These are phyloP conservation scores for Rhynchospora pubera DNA, from an alignment of 176 grass and related monocot genomes.

Conservation along the genomic window DNA sequence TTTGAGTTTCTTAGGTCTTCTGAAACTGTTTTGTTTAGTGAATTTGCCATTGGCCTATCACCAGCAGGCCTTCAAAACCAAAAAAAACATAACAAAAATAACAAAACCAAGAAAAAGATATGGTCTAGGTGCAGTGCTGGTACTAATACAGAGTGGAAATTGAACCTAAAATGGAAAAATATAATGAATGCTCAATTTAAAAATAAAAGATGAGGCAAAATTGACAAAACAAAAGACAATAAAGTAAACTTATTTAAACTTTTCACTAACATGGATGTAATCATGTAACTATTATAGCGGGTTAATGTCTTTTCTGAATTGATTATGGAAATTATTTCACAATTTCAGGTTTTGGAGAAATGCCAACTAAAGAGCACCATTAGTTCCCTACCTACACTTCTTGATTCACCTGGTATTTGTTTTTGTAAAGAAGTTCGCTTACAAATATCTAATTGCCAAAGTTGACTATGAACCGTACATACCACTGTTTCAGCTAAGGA, in stretches of 20 bases:
- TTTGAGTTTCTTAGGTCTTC: too few species aligned
- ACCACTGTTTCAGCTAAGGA: too few species aligned
- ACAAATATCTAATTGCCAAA: background rate
- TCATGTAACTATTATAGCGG: background rate
- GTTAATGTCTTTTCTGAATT: constrained; percentile 7
- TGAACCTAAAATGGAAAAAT: background rate
- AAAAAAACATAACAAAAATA: too few species aligned
- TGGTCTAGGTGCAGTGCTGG: background rate
- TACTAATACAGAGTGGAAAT: constrained; percentile 14
- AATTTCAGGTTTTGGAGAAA: constrained; percentile 68
- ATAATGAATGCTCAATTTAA: background rate
- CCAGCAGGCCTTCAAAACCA: too few species aligned
- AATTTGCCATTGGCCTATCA: too few species aligned
- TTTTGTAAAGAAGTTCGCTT: background rate
- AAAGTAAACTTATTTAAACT: background rate
- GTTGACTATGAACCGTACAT: background rate
- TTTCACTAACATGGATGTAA: background rate
- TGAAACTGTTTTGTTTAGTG: too few species aligned
- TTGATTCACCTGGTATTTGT: constrained; percentile 63
- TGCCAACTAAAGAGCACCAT: constrained; percentile 71
- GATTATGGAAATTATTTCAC: constrained; percentile 11
- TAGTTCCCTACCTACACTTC: constrained; percentile 52
- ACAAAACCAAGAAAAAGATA: too few species aligned
- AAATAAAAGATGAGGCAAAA: background rate
- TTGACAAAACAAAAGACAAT: background rate